Percentiles rank a stretch among this genome's conserved stretches.
phyloP scores from a whole-genome alignment of 352 stramenopile species.

The Globisporangium rhizosaccharum region DNA sequence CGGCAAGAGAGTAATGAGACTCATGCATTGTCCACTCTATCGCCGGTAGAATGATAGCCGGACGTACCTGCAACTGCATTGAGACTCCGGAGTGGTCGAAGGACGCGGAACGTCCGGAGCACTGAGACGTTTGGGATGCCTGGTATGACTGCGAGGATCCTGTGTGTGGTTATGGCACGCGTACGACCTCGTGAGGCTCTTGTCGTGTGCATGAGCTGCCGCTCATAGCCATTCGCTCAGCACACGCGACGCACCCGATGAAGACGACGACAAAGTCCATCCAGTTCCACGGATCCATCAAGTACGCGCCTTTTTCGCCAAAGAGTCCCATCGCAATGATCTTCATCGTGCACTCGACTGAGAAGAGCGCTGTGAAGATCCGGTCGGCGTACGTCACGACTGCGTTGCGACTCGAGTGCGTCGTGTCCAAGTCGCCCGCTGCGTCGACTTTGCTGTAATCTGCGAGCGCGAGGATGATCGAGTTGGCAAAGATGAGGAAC shows the following conservation, averaged over 20 bases:
- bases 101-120: conserved; percentile 53
- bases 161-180: conserved; percentile 6
- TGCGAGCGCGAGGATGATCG: conserved; percentile 69
- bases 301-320: conserved; percentile 64
- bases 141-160: conserved; percentile 57
- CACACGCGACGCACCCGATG: conserved; percentile 44
- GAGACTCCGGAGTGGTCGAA: conserved; percentile 50
- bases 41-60: neutral
- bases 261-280: conserved; percentile 90
- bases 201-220: no score
- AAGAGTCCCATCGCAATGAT: conserved; percentile 83
- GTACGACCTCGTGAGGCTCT: neutral
- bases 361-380: conserved; percentile 71
- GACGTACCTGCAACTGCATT: conserved; percentile 52
- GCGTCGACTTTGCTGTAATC: conserved; percentile 64
- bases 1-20: neutral
- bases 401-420: conserved; percentile 36
- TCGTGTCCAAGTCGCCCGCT: conserved; percentile 33
- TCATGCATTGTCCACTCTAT: no score
- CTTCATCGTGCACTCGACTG: conserved; percentile 87
- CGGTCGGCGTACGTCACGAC: conserved; percentile 55
- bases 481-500: conserved; percentile 80
- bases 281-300: conserved; percentile 86
- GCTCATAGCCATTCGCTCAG: neutral
- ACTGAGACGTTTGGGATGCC: conserved; percentile 61